phyloP scores from a whole-genome alignment of 768 basidiomycete genomes.

The Amanita phalloides region DNA sequence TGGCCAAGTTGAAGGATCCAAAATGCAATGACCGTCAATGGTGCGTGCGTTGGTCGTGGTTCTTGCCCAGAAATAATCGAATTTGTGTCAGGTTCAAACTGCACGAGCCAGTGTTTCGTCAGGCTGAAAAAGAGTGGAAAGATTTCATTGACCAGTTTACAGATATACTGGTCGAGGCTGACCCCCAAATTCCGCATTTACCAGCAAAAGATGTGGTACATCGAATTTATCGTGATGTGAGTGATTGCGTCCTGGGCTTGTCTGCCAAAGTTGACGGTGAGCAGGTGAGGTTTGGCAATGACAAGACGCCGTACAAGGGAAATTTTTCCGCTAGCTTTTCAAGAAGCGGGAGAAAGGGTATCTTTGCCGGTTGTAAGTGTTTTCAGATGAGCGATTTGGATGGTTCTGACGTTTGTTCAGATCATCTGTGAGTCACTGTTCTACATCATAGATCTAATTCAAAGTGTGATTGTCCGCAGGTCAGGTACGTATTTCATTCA shows the following conservation, averaged over 20 bases:
- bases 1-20: conserved; percentile 58
- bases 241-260: conserved; percentile 12
- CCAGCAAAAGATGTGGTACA: conserved; percentile 90
- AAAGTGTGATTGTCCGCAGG: conserved; percentile 9
- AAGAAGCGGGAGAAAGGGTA: conserved; percentile 81
- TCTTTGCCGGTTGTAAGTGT: conserved; percentile 75
- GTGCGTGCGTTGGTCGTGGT: conserved; percentile 22
- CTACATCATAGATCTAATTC: not conserved
- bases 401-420: conserved; percentile 18
- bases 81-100: conserved; percentile 60
- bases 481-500: conserved; percentile 16
- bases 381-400: not conserved
- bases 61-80: not conserved
- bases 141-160: conserved; percentile 70
- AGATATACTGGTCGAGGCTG: conserved; percentile 54
- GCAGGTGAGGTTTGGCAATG: conserved; percentile 82
- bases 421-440: conserved; percentile 44
- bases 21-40: conserved; percentile 79
- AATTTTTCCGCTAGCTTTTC: conserved; percentile 78
- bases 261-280: not conserved
- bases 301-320: conserved; percentile 93
- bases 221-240: conserved; percentile 85
- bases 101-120: conserved; percentile 71
- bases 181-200: conserved; percentile 76
- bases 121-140: conserved; percentile 85